Conservation (phyloP, 257 asterid genomes). For the Lithospermum erythrorhizon region DNA sequence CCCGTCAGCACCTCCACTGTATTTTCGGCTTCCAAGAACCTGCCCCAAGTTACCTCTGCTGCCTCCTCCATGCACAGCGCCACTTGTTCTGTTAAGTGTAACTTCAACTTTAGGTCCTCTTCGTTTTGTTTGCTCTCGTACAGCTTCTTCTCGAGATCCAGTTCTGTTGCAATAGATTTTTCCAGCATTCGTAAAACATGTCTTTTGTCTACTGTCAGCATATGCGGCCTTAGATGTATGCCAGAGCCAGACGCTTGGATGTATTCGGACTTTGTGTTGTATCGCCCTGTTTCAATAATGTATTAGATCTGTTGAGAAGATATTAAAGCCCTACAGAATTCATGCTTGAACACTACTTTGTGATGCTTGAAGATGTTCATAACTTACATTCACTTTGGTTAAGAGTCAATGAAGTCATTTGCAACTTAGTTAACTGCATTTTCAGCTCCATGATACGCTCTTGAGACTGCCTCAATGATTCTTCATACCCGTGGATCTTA, state of each 20-base stretch:
- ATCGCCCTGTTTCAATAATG: conserved; percentile 32
- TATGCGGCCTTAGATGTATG: conserved; percentile 32
- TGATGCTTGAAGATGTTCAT: background rate
- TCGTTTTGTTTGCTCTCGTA: conserved; percentile 53
- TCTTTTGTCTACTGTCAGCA: conserved; percentile 36
- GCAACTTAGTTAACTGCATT: conserved; percentile 70
- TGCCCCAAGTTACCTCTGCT: conserved; percentile 77
- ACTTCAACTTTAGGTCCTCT: conserved; percentile 59
- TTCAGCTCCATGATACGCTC: conserved; percentile 60
- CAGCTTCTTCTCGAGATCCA: conserved; percentile 69
- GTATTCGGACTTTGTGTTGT: conserved; percentile 25
- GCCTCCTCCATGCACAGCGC: conserved; percentile 83
- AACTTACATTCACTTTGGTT: conserved; percentile 56
- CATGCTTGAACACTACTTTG: too few relatives aligned
- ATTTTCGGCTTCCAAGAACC: conserved; percentile 80
- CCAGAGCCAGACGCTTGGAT: conserved; percentile 13
- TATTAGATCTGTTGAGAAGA: background rate
- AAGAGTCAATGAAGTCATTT: conserved; percentile 55
- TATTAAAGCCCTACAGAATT: too few relatives aligned
- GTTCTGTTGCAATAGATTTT: conserved; percentile 58
- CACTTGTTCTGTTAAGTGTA: conserved; percentile 53
- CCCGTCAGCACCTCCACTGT: conserved; percentile 65
- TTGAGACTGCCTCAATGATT: conserved; percentile 38
- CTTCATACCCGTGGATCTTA: conserved; percentile 53
- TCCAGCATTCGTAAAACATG: conserved; percentile 66